Conservation (phyloP, 2,329 filamentous ascomycete species). For the Xylariomycetidae sp. region DNA sequence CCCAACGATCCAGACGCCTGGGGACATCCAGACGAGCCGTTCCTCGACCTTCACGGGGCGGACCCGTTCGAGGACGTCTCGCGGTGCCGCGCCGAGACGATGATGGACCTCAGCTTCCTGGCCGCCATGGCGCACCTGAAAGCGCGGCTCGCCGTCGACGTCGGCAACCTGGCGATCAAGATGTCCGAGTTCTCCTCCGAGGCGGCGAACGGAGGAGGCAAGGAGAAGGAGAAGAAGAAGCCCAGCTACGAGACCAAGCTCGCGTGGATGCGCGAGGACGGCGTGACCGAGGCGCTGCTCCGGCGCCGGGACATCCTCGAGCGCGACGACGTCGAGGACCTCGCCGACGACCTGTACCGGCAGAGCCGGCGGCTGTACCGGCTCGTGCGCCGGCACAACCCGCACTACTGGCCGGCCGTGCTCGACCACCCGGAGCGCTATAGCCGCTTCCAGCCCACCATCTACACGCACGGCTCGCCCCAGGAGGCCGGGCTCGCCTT, state of each 20-base stretch:
- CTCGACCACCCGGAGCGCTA: conserved; percentile 12
- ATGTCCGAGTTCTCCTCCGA: no score
- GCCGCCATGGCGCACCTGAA: conserved; percentile 14
- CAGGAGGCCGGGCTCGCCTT: conserved; percentile 11
- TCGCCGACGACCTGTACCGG: conserved; percentile 6
- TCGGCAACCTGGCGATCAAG: conserved; percentile 11
- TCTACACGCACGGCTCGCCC: conserved; percentile 6
- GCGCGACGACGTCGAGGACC: conserved; percentile 4
- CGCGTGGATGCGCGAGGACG: conserved; percentile 14
- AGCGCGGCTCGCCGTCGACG: conserved; percentile 12
- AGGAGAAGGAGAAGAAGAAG: conserved; percentile 6
- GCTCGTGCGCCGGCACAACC: no score
- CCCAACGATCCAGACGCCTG: no score
- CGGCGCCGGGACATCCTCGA: conserved; percentile 16
- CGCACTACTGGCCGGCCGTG: conserved; percentile 15
- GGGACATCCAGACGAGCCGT: conserved; percentile 36
- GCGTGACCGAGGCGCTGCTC: conserved; percentile 12
- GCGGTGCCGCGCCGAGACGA: not conserved
- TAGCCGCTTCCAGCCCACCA: conserved; percentile 1
- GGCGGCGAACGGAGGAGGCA: no score
- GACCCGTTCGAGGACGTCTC: conserved; percentile 54
- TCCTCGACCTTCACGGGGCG: conserved; percentile 58
- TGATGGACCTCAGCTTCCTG: conserved; percentile 5
- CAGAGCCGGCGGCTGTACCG: conserved; percentile 4
- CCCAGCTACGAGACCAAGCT: conserved; percentile 14